Conservation (phyloP, 495 filamentous ascomycete genomes). For the Podospora pseudocomata region DNA sequence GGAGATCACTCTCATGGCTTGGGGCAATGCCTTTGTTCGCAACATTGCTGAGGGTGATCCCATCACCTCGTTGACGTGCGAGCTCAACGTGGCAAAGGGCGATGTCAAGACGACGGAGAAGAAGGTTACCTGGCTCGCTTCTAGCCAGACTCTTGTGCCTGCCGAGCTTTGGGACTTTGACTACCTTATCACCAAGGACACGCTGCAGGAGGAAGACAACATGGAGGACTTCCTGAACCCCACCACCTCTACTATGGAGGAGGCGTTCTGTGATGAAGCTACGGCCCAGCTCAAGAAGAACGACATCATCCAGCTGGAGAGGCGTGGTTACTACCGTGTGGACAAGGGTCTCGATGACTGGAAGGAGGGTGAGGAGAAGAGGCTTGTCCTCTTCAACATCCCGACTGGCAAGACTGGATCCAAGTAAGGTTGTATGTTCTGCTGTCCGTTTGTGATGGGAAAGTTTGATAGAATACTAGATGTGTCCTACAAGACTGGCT, state of each 20-base stretch:
- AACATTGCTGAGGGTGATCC: slow-evolving; percentile 52
- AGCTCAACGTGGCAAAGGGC: slow-evolving; percentile 72
- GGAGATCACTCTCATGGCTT: slow-evolving; percentile 93
- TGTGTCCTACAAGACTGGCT: background rate
- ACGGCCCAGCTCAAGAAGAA: slow-evolving; percentile 69
- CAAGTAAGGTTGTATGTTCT: slow-evolving; percentile 17
- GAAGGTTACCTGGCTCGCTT: slow-evolving; percentile 88
- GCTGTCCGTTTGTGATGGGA: background rate
- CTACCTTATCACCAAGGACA: slow-evolving; percentile 88
- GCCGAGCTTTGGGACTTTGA: slow-evolving; percentile 90
- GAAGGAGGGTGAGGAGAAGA: slow-evolving; percentile 46
- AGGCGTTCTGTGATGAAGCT: slow-evolving; percentile 76
- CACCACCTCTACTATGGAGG: slow-evolving; percentile 69
- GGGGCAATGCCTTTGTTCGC: slow-evolving; percentile 85
- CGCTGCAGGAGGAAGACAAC: slow-evolving; percentile 74
- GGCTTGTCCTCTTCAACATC: slow-evolving; percentile 74
- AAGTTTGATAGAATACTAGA: background rate
- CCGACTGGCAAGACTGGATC: slow-evolving; percentile 53
- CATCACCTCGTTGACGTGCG: slow-evolving; percentile 66
- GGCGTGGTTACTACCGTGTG: slow-evolving; percentile 83
- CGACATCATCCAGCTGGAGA: slow-evolving; percentile 91
- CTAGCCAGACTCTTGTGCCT: slow-evolving; percentile 67
- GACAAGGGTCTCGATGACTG: slow-evolving; percentile 54
- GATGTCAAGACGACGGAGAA: slow-evolving; percentile 93
- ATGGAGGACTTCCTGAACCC: slow-evolving; percentile 77